Evolutionary conservation across 805 yeast species (phyloP), one percentile per base, ranked within the genome.

Genomic region (Yueomyces sp.): DNA sequence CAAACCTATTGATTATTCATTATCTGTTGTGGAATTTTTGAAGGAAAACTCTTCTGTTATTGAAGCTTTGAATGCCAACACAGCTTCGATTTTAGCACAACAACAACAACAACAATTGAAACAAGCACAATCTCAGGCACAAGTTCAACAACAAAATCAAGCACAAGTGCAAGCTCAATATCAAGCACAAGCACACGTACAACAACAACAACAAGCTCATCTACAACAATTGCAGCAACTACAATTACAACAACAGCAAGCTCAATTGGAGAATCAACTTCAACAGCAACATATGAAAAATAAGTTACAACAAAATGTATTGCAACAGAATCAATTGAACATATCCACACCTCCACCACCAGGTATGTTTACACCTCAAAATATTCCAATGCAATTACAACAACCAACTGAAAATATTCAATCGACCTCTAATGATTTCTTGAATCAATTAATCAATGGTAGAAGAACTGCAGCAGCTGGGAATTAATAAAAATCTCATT

Each of bases 371-470:
- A 41, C 39, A 8, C 51, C 48, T 12, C 45, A 44, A 39, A 45
- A 38, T 40, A 28, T 12, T 37, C 44, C 27, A 49, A 50, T 32
- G 44, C 49, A 40, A 32, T 42, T 26, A 45, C 47, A 40, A 41
- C 48, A 36, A 52, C 43, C 32, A 37, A 37, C 36, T 11, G 4
- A 53, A 27, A 47, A 46, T 39, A 45, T 52, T 41, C 39, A 52
- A 5, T 52, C 49, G 42, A 62, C 44, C 6, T 37, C 60, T 29
- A 77, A 83, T 41, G 95, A 86, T 57, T 70, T 87, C 55, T 70
- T 87, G 53, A 85, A 78, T 45, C 96, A 86, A 61, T 68, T 87
- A 57, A 80, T 87, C 79, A 80, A 81, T 52, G 94, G 94, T 30
- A 84, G 81, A 57, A 75, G 67, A 52, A 58, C 64, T 39, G 53